A percentile compares a stretch with the other conserved stretches of the same genome.
phyloP scores from a whole-genome alignment of 2,329 filamentous ascomycete genomes.

The Cryphonectria carpinicola region DNA sequence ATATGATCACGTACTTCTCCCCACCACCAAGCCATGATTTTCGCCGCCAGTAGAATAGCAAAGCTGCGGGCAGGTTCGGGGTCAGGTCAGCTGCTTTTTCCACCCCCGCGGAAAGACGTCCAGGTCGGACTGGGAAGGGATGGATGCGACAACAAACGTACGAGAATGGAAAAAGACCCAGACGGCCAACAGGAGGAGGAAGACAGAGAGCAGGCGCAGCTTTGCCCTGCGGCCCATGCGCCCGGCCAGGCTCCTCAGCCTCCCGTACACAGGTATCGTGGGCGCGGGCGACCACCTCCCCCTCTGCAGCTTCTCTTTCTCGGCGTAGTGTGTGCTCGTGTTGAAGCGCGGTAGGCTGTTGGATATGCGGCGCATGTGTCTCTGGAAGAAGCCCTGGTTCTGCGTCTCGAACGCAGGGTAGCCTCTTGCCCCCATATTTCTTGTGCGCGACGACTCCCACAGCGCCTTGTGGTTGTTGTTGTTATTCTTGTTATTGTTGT shows the following conservation, averaged over 20 bases:
- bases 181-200: conserved; percentile 64
- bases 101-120: neutral
- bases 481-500: conserved; percentile 52
- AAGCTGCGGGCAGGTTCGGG: conserved; percentile 46
- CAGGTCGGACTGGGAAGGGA: conserved; percentile 8
- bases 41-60: conserved; percentile 70
- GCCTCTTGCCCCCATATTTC: conserved; percentile 68
- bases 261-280: conserved; percentile 51
- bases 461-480: conserved; percentile 49
- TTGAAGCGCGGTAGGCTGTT: conserved; percentile 77
- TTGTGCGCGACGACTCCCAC: conserved; percentile 78
- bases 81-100: neutral
- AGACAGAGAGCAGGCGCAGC: conserved; percentile 61
- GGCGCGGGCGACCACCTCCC: conserved; percentile 55
- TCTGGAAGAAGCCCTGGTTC: conserved; percentile 84
- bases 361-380: conserved; percentile 81
- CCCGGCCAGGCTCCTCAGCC: conserved; percentile 49
- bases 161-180: conserved; percentile 73
- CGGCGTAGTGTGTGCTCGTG: conserved; percentile 59
- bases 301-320: conserved; percentile 76
- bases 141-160: conserved; percentile 54
- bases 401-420: conserved; percentile 81
- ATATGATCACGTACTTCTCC: conserved; percentile 88
- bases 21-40: conserved; percentile 77
- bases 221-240: conserved; percentile 68